These are phyloP conservation scores for Didymella segeticola DNA, from an alignment of 2,329 filamentous ascomycete species.

Conservation along the genomic window DNA sequence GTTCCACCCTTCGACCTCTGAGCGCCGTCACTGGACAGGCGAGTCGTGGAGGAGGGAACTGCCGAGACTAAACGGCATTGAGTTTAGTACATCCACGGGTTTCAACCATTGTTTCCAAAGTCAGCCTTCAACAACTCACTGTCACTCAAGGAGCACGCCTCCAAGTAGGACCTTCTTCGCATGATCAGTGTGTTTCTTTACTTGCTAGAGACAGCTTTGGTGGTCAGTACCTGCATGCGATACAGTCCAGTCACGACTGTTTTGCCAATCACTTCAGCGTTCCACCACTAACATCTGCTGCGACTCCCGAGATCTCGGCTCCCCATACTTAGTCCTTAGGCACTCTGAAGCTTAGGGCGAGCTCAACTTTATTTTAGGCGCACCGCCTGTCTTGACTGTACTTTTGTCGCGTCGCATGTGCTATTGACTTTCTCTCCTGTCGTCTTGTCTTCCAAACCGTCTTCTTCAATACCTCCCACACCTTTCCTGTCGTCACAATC, in stretches of 20 bases:
- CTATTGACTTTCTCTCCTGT: not conserved
- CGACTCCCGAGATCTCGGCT: slow-evolving; percentile 17
- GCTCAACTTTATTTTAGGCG: slow-evolving; percentile 19
- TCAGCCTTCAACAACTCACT: slow-evolving; percentile 12
- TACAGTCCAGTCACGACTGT: not conserved
- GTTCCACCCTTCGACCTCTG: too few species aligned
- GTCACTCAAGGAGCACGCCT: not conserved
- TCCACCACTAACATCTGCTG: slow-evolving; percentile 10
- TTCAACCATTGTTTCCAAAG: slow-evolving; percentile 16
- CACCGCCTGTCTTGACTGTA: slow-evolving; percentile 14
- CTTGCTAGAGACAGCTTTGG: too few species aligned
- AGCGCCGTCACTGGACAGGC: slow-evolving; percentile 1
- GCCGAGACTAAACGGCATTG: slow-evolving; percentile 2
- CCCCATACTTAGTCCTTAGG: slow-evolving; percentile 18
- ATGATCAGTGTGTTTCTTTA: too few species aligned
- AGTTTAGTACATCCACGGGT: slow-evolving; percentile 8
- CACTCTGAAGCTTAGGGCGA: slow-evolving; percentile 10
- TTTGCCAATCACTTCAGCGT: not conserved
- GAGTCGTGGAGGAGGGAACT: slow-evolving; percentile 5
- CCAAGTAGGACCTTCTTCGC: not conserved
- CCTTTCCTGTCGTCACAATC: slow-evolving; percentile 26
- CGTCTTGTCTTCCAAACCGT: not conserved
- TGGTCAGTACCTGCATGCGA: not conserved
- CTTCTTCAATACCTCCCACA: slow-evolving; percentile 1
- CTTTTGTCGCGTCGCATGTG: slow-evolving; percentile 3